Percentiles rank a stretch among this genome's conserved stretches.
phyloP scores from a whole-genome alignment of 305 asterid species.

The Fraxinus baroniana region DNA sequence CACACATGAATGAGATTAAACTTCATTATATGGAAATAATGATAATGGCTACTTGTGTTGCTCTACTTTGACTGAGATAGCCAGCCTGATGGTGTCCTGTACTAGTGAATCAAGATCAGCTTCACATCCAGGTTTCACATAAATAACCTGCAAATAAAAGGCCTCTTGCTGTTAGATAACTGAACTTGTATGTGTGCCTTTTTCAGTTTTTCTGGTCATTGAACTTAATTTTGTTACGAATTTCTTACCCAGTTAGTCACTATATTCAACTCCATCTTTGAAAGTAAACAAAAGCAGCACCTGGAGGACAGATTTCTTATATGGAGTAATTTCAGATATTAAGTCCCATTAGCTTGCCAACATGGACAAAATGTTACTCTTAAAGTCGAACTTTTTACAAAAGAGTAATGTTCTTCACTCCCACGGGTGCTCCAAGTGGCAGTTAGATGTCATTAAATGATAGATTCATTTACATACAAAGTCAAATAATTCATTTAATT shows the following conservation, averaged over 20 bases:
- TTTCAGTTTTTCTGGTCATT: background rate
- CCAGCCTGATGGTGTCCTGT: conserved; percentile 70
- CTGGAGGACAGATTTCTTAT: background rate
- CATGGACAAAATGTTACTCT: background rate
- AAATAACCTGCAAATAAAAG: conserved; percentile 63
- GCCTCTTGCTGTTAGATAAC: background rate
- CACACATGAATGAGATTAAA: background rate
- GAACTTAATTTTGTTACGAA: background rate
- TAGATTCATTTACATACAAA: background rate
- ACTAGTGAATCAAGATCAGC: conserved; percentile 72
- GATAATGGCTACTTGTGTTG: conserved; percentile 21
- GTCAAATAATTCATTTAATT: background rate
- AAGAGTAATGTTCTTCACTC: background rate
- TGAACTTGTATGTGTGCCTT: background rate
- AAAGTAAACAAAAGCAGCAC: background rate
- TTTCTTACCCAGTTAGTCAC: background rate
- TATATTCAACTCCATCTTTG: background rate
- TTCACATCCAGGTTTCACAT: conserved; percentile 82
- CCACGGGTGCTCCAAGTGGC: background rate
- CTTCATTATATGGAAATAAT: background rate
- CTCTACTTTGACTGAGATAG: conserved; percentile 62
- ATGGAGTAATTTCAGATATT: background rate
- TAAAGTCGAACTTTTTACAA: background rate
- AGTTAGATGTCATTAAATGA: background rate
- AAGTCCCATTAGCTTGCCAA: background rate